A percentile compares a stretch with the other conserved stretches of the same genome.
Conservation (phyloP, 768 basidiomycete genomes). For the Boletales sp. region DNA sequence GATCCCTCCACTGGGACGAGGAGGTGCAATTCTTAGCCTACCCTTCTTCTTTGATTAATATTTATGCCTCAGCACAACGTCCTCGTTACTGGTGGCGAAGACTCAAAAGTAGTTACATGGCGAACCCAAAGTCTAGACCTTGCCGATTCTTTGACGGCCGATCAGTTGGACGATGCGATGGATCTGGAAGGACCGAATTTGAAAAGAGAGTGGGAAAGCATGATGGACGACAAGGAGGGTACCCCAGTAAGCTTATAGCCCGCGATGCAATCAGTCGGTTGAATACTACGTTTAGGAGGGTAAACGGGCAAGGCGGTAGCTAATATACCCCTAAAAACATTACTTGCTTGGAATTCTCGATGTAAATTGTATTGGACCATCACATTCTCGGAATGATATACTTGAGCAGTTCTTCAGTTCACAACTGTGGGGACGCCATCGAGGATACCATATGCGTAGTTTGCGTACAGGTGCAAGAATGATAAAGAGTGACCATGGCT, state of each 20-base stretch:
- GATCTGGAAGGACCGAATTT: slow-evolving; percentile 4
- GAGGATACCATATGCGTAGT: slow-evolving; percentile 25
- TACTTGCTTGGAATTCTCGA: background rate
- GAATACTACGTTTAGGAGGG: slow-evolving; percentile 10
- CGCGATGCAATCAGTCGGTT: background rate
- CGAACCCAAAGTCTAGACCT: slow-evolving; percentile 11
- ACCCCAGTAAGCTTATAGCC: slow-evolving; percentile 13
- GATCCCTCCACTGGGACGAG: slow-evolving; percentile 56
- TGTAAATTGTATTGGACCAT: background rate
- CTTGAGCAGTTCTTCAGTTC: background rate
- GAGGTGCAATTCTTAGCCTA: slow-evolving; percentile 30
- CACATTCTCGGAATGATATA: background rate
- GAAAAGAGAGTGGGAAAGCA: slow-evolving; percentile 25
- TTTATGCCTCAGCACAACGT: slow-evolving; percentile 33
- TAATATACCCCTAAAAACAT: background rate
- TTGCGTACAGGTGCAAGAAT: slow-evolving; percentile 20
- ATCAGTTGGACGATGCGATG: slow-evolving; percentile 10
- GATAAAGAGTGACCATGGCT: slow-evolving; percentile 18
- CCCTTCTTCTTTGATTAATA: background rate
- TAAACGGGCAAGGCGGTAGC: slow-evolving; percentile 20
- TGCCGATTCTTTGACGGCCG: background rate
- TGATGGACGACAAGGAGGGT: slow-evolving; percentile 8
- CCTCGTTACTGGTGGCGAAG: slow-evolving; percentile 51
- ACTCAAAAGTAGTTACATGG: slow-evolving; percentile 46
- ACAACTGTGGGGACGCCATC: background rate